phyloP scores from a whole-genome alignment of 164 flowering plant species.

The Magnolia changhungtana region DNA sequence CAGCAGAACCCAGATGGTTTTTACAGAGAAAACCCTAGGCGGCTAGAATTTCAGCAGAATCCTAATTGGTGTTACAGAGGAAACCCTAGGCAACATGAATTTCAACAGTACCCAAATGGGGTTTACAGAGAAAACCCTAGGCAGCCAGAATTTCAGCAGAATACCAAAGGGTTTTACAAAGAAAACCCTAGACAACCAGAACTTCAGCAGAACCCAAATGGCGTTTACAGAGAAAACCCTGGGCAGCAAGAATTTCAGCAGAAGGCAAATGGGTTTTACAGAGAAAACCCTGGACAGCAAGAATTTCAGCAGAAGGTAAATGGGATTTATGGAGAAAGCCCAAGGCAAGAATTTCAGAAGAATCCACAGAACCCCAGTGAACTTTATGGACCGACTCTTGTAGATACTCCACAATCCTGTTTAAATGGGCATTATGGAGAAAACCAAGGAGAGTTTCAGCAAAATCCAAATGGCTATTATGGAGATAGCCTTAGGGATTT shows the following conservation, averaged over 20 bases:
- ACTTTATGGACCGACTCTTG: neutral
- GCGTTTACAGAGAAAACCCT: neutral
- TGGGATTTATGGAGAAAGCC: constrained; percentile 8
- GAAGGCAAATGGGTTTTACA: neutral
- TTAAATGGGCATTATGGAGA: neutral
- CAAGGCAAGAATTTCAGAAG: constrained; percentile 3
- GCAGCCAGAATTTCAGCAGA: neutral
- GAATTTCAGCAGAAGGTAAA: constrained; percentile 9
- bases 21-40: neutral
- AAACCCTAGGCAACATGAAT: neutral
- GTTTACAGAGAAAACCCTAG: neutral
- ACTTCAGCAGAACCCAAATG: constrained; percentile 3
- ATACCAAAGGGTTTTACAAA: neutral
- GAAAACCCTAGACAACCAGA: constrained; percentile 1
- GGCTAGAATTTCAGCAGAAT: constrained; percentile 11
- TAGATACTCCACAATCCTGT: neutral
- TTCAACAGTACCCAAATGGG: neutral
- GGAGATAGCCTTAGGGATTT: constrained; percentile 6
- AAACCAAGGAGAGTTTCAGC: constrained; percentile 7
- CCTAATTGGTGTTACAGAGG: constrained; percentile 2
- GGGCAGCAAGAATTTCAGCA: neutral
- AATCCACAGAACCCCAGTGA: neutral
- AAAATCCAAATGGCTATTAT: constrained; percentile 1
- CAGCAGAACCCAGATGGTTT: constrained; percentile 1
- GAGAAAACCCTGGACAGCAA: neutral